Evolutionary conservation across 1,139 yeast genomes (phyloP), one percentile per base, ranked within the genome.

Genomic region (Taphrina deformans): DNA sequence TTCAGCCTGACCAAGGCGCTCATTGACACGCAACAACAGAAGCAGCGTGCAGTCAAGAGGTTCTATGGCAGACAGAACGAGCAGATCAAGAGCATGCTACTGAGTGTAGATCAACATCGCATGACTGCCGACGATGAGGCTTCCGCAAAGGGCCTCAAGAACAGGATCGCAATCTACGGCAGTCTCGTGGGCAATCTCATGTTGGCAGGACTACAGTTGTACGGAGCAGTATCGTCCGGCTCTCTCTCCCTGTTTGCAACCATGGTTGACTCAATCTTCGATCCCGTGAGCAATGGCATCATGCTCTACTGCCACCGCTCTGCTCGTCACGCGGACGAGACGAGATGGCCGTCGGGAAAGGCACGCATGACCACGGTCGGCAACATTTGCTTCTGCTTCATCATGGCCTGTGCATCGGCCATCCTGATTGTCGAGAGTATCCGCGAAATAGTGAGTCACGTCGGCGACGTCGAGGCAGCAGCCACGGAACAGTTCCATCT

Each of bases 201-300:
- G 29, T 53, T 68, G 53, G 66, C 69, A 14, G 69, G 51, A 9
- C 61, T 68, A 16, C 70, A 68, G 51, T 18, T 68, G n/a, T 68
- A 68, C 51, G 69, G 67, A 7, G 70, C 69, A 23, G 60, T 64
- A 4, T 41, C 67, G 3, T 68, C 69, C 4, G 69, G 70, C n/a
- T 68, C 70, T 2, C 67, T 68, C 40, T 68, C 70, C 24, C 67
- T 68, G 9, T 61, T 68, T 55, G 69, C 70, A 16, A 68, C 70
- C 6, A 67, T 65, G 69, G 69, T 69, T 7, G 70, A 68, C 56
- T 63, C 69, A 7, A 35, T 68, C 21, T 68, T 68, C 35, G 70
- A 68, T 55, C 70, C 69, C 23, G 27, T 68, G 46, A 62, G 67
- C 21, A 68, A 68, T 16, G 24, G 67, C 53, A 59, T 67, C 38